Conservation (phyloP, 306 rosid species). For the Pterocarpus macrocarpus region DNA sequence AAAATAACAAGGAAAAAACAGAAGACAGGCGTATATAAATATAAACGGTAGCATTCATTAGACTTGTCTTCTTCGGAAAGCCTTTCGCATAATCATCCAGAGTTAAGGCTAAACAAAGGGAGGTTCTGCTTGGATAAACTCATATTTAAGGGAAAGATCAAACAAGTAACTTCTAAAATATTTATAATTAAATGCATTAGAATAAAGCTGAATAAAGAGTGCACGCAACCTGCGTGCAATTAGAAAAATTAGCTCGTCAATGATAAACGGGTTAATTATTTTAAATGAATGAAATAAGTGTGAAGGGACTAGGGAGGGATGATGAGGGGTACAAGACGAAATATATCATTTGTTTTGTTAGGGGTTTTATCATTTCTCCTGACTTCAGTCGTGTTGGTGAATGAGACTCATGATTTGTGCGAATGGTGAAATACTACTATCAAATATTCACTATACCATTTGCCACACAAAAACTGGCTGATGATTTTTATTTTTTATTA, state of each 20-base stretch:
- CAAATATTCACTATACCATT: neutral
- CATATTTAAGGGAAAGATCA: neutral
- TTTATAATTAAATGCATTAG: neutral
- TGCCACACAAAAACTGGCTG: neutral
- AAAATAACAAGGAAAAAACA: neutral
- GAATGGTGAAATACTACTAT: neutral
- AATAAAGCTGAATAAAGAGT: slow-evolving; percentile 33
- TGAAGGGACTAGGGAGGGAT: neutral
- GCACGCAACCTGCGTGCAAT: slow-evolving; percentile 22
- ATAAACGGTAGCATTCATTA: slow-evolving; percentile 40
- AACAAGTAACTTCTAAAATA: neutral
- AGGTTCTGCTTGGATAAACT: neutral
- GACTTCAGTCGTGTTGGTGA: neutral
- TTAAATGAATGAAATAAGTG: neutral
- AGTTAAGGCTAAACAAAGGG: slow-evolving; percentile 21
- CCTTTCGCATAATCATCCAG: slow-evolving; percentile 37
- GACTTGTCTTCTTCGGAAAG: slow-evolving; percentile 39
- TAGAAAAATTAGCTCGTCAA: slow-evolving; percentile 15
- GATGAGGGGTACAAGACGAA: neutral
- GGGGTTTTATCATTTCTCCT: slow-evolving; percentile 15
- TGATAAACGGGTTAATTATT: neutral
- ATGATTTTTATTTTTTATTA: no score
- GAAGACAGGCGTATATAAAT: neutral
- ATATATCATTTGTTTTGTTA: neutral
- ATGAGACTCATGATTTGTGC: neutral